These are phyloP conservation scores for Pisolithus albus DNA, from an alignment of 768 basidiomycete species.

Conservation along the genomic window DNA sequence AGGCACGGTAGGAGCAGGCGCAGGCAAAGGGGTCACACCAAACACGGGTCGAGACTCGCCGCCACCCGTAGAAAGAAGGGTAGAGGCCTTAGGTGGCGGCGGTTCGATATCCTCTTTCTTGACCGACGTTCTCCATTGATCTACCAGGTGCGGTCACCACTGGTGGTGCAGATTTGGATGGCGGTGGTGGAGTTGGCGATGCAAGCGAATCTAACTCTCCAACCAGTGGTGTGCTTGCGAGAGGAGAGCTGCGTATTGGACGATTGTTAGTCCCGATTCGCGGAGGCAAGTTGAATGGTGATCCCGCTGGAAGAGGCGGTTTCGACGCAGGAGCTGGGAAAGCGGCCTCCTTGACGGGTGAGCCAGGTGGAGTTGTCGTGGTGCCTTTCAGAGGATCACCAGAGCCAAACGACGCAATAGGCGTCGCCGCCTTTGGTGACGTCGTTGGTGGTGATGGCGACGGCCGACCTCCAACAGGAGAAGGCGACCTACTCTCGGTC, in stretches of 20 bases:
- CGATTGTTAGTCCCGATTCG: slow-evolving; percentile 49
- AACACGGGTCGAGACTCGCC: slow-evolving; percentile 10
- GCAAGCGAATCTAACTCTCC: slow-evolving; percentile 31
- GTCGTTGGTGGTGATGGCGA: slow-evolving; percentile 7
- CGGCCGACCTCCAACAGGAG: slow-evolving; percentile 10
- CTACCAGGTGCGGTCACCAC: slow-evolving; percentile 32
- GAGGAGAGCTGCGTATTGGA: slow-evolving; percentile 70
- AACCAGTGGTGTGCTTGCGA: slow-evolving; percentile 50
- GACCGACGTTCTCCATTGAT: slow-evolving; percentile 23
- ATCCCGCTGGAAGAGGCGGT: slow-evolving; percentile 15
- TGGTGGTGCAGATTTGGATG: slow-evolving; percentile 15
- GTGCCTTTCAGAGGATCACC: no score
- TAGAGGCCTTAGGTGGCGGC: slow-evolving; percentile 43
- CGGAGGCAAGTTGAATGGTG: slow-evolving; percentile 41
- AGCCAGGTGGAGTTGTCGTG: slow-evolving; percentile 51
- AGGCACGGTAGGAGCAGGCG: slow-evolving; percentile 3
- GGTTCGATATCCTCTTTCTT: slow-evolving; percentile 13
- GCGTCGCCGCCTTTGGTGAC: slow-evolving; percentile 17
- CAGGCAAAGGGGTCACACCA: slow-evolving; percentile 4
- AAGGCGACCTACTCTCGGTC: slow-evolving; percentile 24
- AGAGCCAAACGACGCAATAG: slow-evolving; percentile 36
- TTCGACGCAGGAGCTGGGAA: slow-evolving; percentile 13
- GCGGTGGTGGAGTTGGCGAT: slow-evolving; percentile 7
- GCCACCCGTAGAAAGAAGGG: slow-evolving; percentile 33
- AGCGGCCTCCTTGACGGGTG: slow-evolving; percentile 42